Base-by-base conservation (phyloP, 192 early-diverging fungal species). In the Neocallimastix lanati region DNA sequence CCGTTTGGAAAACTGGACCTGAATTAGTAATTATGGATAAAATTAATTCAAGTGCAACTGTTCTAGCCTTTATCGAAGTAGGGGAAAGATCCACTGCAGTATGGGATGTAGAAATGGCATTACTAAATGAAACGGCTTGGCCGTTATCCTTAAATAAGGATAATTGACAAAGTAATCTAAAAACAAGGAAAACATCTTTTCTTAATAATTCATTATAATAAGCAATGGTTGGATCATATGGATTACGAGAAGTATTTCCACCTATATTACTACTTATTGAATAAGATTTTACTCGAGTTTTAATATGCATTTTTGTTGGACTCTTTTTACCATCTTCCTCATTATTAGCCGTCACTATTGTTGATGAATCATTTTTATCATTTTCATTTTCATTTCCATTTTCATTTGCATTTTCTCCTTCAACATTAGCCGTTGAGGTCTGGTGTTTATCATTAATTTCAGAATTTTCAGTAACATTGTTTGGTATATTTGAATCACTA, bases 1-100 rank as follows among this genome's bases (percentile, higher is more conserved):
- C 86, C 12, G 78, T 81, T 76, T 82, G 86, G 78, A 91, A 81
- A 27, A 84, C 83, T 15, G 85, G 78, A 28, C 89, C 90, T 16
- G 83, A 82, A 77, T 88, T 88, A 67, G 83, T 88, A 28, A 90
- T 76, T n/a, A 89, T 81, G 0, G 89, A 86, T 35, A 87, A 82
- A 33, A 90, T 84, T 29, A 90, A 79, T 76, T 91, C 90, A n/a
- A 91, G 80, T 1, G 88, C 86, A 16, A 91, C 81, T 28, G 78
- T 36, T 11, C 90, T 82, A 12, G 85, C 79, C 36, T 83, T 84
- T 13, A 85, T 77, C 11, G 83, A 82, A 21, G 78, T 67, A 4
- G 77, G 78, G 28, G 85, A 82, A 28, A 86, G 81, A 40, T 91
- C 90, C 76, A 40, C 81, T 78, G 13, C 78, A 80, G 29, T 28